Evolutionary conservation across 2,329 filamentous ascomycete genomes (phyloP).

Genomic region (Aspergillus neoniger): DNA sequence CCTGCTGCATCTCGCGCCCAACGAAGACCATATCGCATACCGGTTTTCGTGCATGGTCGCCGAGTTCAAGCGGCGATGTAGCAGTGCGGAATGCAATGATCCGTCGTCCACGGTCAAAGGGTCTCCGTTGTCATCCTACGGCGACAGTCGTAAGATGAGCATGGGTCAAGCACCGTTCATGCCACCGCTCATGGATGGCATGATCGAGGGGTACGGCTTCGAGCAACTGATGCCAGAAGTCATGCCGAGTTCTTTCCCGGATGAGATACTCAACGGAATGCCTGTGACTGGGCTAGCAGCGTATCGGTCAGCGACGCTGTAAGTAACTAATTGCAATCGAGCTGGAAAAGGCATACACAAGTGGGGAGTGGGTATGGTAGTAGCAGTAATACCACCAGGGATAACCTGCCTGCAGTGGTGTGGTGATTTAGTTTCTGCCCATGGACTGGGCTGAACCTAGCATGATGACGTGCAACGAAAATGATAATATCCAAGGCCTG

Average conservation of each 20-base stretch:
- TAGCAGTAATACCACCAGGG: background rate
- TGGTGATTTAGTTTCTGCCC: background rate
- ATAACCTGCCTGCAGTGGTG: no score
- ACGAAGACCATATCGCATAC: conserved; percentile 37
- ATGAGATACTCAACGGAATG: conserved; percentile 14
- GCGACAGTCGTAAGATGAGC: conserved; percentile 22
- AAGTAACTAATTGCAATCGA: no score
- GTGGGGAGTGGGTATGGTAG: background rate
- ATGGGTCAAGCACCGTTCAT: conserved; percentile 30
- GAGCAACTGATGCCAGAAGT: conserved; percentile 29
- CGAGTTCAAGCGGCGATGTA: conserved; percentile 34
- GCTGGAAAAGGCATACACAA: no score
- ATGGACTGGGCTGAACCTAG: background rate
- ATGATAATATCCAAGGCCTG: background rate
- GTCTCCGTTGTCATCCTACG: conserved; percentile 19
- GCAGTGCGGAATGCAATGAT: conserved; percentile 26
- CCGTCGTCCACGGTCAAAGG: conserved; percentile 20
- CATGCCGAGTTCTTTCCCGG: conserved; percentile 15
- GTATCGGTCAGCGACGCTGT: conserved; percentile 11
- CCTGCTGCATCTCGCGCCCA: conserved; percentile 35
- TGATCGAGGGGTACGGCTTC: conserved; percentile 29
- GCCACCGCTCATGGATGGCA: conserved; percentile 24
- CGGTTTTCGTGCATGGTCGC: conserved; percentile 35
- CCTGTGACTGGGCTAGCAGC: conserved; percentile 11
- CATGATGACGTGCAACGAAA: conserved; percentile 5